Percentiles rank a stretch among this genome's conserved stretches.
Conservation (phyloP, 140 eudicot species). For the Senecio squalidus region DNA sequence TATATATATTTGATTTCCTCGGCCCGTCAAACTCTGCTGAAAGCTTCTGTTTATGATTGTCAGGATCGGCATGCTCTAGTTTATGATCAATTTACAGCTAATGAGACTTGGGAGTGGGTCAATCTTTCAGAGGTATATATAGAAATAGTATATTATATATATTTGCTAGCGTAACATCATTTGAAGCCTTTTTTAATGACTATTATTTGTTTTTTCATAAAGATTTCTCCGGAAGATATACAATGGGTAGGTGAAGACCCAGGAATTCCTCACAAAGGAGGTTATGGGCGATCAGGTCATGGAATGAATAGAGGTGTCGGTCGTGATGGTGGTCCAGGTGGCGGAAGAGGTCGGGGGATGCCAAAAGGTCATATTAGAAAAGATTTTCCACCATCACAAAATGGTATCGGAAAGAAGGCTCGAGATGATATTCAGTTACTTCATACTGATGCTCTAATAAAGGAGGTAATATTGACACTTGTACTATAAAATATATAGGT, state of each 20-base stretch:
- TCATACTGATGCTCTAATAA: constrained; percentile 77
- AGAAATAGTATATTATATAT: neutral
- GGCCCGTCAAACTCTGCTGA: neutral
- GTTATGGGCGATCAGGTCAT: constrained; percentile 57
- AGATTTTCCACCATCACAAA: constrained; percentile 66
- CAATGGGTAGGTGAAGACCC: constrained; percentile 89
- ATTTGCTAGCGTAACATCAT: neutral
- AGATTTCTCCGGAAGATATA: constrained; percentile 79
- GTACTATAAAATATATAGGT: too few relatives aligned
- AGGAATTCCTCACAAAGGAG: constrained; percentile 57
- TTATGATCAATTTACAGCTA: constrained; percentile 50
- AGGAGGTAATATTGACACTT: constrained; percentile 59
- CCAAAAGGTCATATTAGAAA: constrained; percentile 59
- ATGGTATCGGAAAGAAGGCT: constrained; percentile 74
- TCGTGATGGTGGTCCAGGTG: constrained; percentile 47
- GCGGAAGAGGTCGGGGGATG: constrained; percentile 81
- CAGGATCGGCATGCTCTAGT: constrained; percentile 79
- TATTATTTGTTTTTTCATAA: neutral
- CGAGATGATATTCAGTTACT: constrained; percentile 70
- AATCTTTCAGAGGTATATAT: constrained; percentile 66
- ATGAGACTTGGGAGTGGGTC: constrained; percentile 84
- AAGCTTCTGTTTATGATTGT: neutral
- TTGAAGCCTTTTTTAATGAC: neutral
- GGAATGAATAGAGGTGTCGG: constrained; percentile 50
- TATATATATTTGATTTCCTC: neutral